phyloP scores from a whole-genome alignment of 192 early-diverging fungal species.

The Backusella liffmaniae region DNA sequence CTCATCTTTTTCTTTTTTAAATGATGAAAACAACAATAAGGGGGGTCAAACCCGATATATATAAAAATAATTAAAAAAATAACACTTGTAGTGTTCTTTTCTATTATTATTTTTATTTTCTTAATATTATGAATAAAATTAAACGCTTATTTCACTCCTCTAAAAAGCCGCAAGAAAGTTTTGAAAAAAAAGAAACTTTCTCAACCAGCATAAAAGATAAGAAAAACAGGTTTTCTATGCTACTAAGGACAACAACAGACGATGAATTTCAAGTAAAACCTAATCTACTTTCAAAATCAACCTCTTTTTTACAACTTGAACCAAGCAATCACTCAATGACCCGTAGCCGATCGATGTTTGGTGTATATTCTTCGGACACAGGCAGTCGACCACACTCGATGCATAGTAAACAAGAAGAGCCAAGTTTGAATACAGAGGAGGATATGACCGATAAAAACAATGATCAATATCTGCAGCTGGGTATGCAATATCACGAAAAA shows the following conservation, averaged over 20 bases:
- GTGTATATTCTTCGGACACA: neutral
- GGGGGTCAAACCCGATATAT: neutral
- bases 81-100: neutral
- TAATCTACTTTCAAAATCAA: slow-evolving; percentile 10
- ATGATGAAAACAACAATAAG: too few species aligned
- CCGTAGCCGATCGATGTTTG: slow-evolving; percentile 12
- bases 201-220: neutral
- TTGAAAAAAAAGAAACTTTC: neutral
- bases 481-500: slow-evolving; percentile 66
- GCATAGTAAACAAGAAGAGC: neutral
- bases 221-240: slow-evolving; percentile 11
- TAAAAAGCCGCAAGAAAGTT: neutral
- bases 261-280: neutral
- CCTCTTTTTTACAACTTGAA: slow-evolving; percentile 6
- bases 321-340: neutral
- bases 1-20: too few species aligned
- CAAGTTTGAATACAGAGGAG: neutral
- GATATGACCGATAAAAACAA: neutral
- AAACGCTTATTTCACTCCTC: neutral
- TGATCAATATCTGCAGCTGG: slow-evolving; percentile 65
- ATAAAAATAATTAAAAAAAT: neutral
- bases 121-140: neutral
- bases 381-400: neutral
- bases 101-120: neutral
- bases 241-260: neutral